Evolutionary conservation across 2,329 filamentous ascomycete genomes (phyloP).

Genomic region (Aspergillus sp.): DNA sequence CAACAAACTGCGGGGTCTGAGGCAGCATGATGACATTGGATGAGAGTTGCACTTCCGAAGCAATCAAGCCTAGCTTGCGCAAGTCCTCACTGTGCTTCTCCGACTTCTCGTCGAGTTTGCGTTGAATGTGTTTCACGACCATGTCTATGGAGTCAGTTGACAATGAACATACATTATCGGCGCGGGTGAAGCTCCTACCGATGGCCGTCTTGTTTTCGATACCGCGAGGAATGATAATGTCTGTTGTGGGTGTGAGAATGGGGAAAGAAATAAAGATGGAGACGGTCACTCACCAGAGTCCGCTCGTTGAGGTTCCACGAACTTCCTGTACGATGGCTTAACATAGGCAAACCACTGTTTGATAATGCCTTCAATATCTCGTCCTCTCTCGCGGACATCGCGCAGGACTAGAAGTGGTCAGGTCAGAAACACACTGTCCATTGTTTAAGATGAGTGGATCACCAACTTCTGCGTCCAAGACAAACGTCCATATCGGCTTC

Average conservation of each 20-base stretch:
- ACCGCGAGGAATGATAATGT: slow-evolving; percentile 91
- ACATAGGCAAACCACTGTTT: slow-evolving; percentile 98
- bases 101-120: slow-evolving; percentile 83
- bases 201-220: slow-evolving; percentile 95
- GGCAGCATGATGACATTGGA: slow-evolving; percentile 71
- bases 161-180: background rate
- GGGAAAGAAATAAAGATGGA: too few species aligned
- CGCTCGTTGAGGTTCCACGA: slow-evolving; percentile 85
- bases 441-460: background rate
- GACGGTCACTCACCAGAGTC: slow-evolving; percentile 62
- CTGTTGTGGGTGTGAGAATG: slow-evolving; percentile 37
- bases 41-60: slow-evolving; percentile 70
- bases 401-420: slow-evolving; percentile 63
- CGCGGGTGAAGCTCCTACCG: slow-evolving; percentile 23
- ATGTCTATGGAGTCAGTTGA: slow-evolving; percentile 58
- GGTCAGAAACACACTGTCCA: background rate
- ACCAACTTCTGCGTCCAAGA: slow-evolving; percentile 77
- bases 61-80: slow-evolving; percentile 69
- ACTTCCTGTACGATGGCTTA: slow-evolving; percentile 95
- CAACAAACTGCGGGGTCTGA: slow-evolving; percentile 75
- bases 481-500: slow-evolving; percentile 95
- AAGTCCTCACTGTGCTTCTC: slow-evolving; percentile 77
- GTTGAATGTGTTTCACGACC: slow-evolving; percentile 90
- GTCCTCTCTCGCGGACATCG: slow-evolving; percentile 83
- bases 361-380: slow-evolving; percentile 92